Evolutionary conservation across 1,284 basidiomycete genomes (phyloP), one percentile per base, ranked within the genome.

Genomic region (Marasmius sp.): DNA sequence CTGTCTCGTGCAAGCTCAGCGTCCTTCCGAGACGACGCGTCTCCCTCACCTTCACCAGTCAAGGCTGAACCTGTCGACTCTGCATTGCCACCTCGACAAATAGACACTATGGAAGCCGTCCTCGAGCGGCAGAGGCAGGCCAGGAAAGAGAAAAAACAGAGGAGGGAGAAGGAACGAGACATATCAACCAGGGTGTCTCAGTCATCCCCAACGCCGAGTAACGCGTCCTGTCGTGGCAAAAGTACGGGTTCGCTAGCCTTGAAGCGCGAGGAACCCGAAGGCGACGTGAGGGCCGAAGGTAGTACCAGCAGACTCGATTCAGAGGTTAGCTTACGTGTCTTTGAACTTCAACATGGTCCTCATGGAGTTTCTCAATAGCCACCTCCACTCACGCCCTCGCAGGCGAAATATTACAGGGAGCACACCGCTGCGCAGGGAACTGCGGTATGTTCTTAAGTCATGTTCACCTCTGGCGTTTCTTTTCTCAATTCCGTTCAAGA

Each of bases 101-200:
- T 83, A 70, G 86, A 86, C 64, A 88, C 81, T 68, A 91, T 91
- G 89, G 86, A 91, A 65, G 76, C 83, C 73, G 83, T 91, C 27
- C 81, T 91, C 62, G 89, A 91, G 70, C 81, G 85, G 50, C 86
- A 88, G 74, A 83, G 83, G 65, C 82, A 81, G 63, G 82, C 75
- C 61, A 82, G 79, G 67, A 82, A 74, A 62, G 83, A 82, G 56
- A 84, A 80, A 69, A 84, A 79, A 71, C 75, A 74, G 55, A 77
- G 76, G 62, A 77, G 74, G 59, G 77, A 74, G 52, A 77, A 77
- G 62, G 81, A 84, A 66, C 78, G 80, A 65, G 75, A 79, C 36
- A 61, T 67, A 12, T 67, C 75, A 54, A 69, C 61, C 65, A 73
- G 68, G 63, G 67, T 72, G 47, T 72, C 72, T 57, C 75, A 71